Evolutionary conservation across 192 early-diverging fungal genomes (phyloP).

Genomic region (Coemansia sp.): DNA sequence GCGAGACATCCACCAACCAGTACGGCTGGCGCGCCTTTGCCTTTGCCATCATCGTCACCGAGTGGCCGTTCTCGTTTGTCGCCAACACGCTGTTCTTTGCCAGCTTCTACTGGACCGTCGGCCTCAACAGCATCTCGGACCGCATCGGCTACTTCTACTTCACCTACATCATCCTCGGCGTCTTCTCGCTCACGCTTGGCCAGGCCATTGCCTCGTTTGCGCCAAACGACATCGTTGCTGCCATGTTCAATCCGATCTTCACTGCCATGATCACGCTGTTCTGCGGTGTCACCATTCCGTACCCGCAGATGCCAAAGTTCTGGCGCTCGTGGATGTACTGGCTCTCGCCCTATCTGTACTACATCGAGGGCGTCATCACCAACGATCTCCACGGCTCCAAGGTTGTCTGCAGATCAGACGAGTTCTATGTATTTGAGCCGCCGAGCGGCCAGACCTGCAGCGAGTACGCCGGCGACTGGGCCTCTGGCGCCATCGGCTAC

Average conservation of each 20-base stretch:
- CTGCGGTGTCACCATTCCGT: conserved; percentile 64
- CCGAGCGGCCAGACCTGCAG: conserved; percentile 55
- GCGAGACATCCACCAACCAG: conserved; percentile 63
- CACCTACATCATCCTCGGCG: conserved; percentile 52
- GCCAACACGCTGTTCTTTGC: conserved; percentile 58
- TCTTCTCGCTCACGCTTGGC: conserved; percentile 60
- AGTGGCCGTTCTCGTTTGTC: conserved; percentile 65
- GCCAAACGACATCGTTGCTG: conserved; percentile 59
- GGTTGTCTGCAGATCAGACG: conserved; percentile 49
- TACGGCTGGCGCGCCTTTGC: conserved; percentile 68
- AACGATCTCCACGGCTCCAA: conserved; percentile 58
- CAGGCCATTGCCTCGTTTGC: conserved; percentile 60
- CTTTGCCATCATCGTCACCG: conserved; percentile 59
- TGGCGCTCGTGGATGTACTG: conserved; percentile 70
- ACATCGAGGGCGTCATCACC: conserved; percentile 61
- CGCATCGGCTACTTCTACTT: conserved; percentile 66
- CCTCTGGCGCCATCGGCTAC: conserved; percentile 43
- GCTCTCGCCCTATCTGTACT: conserved; percentile 63
- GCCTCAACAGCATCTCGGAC: conserved; percentile 51
- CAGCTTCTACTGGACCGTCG: conserved; percentile 64
- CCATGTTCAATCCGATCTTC: conserved; percentile 65
- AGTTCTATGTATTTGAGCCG: conserved; percentile 51
- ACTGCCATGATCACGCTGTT: conserved; percentile 61
- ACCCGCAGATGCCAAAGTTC: conserved; percentile 59
- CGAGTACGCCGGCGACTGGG: conserved; percentile 55